Evolutionary conservation across 495 filamentous ascomycete genomes (phyloP).

Genomic region (Aspergillus bertholletiae): DNA sequence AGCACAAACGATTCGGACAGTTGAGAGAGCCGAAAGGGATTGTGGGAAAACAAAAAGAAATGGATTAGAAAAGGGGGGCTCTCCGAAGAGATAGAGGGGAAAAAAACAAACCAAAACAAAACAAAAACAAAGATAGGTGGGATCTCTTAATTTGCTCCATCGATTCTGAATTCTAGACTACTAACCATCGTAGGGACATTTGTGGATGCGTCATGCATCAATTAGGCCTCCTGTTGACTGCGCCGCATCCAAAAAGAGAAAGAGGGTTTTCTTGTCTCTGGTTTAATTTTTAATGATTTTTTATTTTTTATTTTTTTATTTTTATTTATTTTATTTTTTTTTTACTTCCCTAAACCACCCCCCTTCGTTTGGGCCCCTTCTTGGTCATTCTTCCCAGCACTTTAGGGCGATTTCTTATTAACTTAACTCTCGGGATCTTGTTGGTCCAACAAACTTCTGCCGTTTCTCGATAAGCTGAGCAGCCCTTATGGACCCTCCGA

Average conservation of each 20-base stretch:
- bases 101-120: neutral
- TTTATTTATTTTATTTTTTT: too few species aligned
- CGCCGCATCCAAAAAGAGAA: neutral
- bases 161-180: neutral
- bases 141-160: neutral
- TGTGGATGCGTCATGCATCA: slow-evolving; percentile 5
- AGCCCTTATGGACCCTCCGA: neutral
- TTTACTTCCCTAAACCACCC: neutral
- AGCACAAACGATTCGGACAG: neutral
- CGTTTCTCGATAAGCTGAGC: neutral
- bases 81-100: neutral
- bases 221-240: neutral
- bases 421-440: neutral
- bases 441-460: neutral
- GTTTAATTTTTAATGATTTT: too few species aligned
- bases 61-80: too few species aligned
- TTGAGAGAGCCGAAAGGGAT: neutral
- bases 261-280: too few species aligned
- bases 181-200: neutral
- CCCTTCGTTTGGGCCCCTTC: neutral
- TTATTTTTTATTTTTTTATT: too few species aligned
- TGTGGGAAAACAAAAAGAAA: neutral
- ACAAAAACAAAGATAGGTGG: neutral
- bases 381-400: neutral
- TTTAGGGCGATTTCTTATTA: neutral